These are phyloP conservation scores for Alternaria triticimaculans DNA, from an alignment of 2,329 filamentous ascomycete genomes.

Conservation along the genomic window DNA sequence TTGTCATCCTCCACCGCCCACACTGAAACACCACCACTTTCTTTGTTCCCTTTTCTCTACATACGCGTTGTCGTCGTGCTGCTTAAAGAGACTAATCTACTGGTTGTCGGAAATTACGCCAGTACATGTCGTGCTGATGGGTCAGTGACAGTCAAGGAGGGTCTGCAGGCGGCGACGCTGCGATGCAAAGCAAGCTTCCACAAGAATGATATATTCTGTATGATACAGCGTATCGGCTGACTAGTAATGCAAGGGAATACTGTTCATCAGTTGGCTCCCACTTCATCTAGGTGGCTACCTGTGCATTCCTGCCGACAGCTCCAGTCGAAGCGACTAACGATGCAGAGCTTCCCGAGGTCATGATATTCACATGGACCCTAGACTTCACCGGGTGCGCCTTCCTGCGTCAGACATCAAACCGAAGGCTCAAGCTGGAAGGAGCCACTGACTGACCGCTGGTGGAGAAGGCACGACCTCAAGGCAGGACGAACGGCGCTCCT, in stretches of 20 bases:
- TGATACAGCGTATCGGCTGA: neutral
- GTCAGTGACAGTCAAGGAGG: neutral
- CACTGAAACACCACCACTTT: neutral
- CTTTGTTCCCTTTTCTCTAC: neutral
- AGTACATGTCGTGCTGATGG: neutral
- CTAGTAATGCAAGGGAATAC: neutral
- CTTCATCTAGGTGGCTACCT: neutral
- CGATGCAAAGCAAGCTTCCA: neutral
- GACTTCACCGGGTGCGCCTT: neutral
- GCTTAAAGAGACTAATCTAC: neutral
- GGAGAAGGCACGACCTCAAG: neutral
- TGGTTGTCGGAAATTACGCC: neutral
- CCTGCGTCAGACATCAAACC: neutral
- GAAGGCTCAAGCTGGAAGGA: neutral
- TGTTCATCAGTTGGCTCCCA: neutral
- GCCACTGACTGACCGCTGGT: neutral
- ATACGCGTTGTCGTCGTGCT: neutral
- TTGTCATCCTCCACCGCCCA: slow-evolving; percentile 6
- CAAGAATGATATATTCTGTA: neutral
- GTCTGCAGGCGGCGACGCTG: neutral
- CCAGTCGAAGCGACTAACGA: neutral
- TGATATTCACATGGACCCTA: neutral
- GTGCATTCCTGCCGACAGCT: neutral
- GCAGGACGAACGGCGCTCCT: neutral
- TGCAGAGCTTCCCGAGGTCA: neutral